Base-by-base conservation (phyloP, 176 grass and related monocot genomes). In the Melocanna baccifera region DNA sequence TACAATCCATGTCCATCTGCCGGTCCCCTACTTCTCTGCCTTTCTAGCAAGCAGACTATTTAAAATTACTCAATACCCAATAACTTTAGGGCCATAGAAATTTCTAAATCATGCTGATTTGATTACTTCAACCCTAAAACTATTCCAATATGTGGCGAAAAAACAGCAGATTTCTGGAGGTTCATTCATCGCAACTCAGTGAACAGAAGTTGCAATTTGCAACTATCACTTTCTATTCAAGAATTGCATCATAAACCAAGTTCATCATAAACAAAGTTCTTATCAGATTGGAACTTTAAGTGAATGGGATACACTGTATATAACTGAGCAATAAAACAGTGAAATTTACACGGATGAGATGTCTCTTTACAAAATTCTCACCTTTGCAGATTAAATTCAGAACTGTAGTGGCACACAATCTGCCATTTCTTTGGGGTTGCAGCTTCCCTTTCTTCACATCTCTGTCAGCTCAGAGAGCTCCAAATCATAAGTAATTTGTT, bases 351-450 rank as follows among this genome's bases (percentile, higher is more conserved):
- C 0, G 15, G 75, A 52, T 23, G 48, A 51, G 28, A 59, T 46
- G 64, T 75, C 13, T 84, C 19, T 87, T 45, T 75, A 69, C 59
- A 84, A 29, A 84, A 68, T 50, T 63, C 68, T 84, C 68, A 91
- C 75, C 85, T 91, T 80, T 29, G 42, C 69, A n/a, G 67, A 69
- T 50, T 57, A 7, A 74, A 67, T 32, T 37, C n/a, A 74, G 72
- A 78, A 39, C 22, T 62, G 30, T 40, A 28, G 37, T 4, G 12
- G 37, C 62, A 42, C 12, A 52, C 66, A 72, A 61, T 68, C 79
- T 75, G 42, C 39, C 61, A 36, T 62, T 25, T 32, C 18, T 63
- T 83, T 11, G 13, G 53, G 68, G 85, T 84, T 80, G 69, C 52
- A 28, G 32, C 69, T 75, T 87, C 30, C 23, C 74, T 87, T 61